Evolutionary conservation across 2,329 filamentous ascomycete genomes (phyloP).

Genomic region (Colletotrichum sp.): DNA sequence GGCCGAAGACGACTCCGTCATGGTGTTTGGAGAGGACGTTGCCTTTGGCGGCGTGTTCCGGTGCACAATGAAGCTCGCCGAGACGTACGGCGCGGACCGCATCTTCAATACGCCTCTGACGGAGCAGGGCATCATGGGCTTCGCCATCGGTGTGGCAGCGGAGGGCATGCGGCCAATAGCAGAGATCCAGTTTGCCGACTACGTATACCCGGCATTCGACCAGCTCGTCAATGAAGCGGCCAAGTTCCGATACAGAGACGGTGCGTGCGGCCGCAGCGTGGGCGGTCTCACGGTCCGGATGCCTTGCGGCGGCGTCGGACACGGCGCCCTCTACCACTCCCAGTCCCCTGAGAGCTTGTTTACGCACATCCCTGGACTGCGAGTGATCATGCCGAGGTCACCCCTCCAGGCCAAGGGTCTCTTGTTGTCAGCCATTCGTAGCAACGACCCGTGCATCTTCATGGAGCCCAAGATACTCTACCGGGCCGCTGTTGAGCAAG

Average conservation of each 20-base stretch:
- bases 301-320: conserved; percentile 89
- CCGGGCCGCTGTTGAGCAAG: conserved; percentile 88
- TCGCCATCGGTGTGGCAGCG: conserved; percentile 87
- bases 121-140: conserved; percentile 94
- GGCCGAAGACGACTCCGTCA: conserved; percentile 80
- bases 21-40: conserved; percentile 96
- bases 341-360: conserved; percentile 91
- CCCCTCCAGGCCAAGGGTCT: conserved; percentile 90
- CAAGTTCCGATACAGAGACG: conserved; percentile 83
- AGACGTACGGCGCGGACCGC: conserved; percentile 84
- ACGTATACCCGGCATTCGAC: conserved; percentile 91
- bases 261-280: conserved; percentile 59
- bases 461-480: conserved; percentile 96
- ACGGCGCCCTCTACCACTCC: conserved; percentile 87
- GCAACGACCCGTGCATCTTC: conserved; percentile 89
- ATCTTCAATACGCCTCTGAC: conserved; percentile 97
- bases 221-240: conserved; percentile 94
- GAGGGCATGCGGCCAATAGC: conserved; percentile 93
- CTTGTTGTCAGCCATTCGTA: conserved; percentile 75
- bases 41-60: conserved; percentile 97
- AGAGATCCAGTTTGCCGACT: conserved; percentile 96
- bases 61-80: conserved; percentile 88
- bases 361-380: conserved; percentile 83
- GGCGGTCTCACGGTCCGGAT: conserved; percentile 88
- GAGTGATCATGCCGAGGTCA: conserved; percentile 85